These are phyloP conservation scores for Aspergillus diversus DNA, from an alignment of 495 filamentous ascomycete genomes.

Conservation along the genomic window DNA sequence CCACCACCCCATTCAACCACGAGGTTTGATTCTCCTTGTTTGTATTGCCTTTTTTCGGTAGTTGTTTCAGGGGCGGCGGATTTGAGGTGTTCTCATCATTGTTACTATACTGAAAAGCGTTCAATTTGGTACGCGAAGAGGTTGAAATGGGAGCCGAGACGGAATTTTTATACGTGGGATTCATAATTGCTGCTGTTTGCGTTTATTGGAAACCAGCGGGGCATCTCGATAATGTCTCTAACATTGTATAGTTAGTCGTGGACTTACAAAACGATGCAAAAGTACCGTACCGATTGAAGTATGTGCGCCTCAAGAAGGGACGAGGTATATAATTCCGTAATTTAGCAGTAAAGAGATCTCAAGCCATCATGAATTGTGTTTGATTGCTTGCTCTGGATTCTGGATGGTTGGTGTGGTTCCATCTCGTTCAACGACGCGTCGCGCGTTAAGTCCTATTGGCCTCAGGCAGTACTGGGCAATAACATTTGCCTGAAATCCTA, in stretches of 20 bases:
- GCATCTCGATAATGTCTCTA: slow-evolving; percentile 22
- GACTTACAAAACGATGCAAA: not conserved
- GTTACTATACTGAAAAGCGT: slow-evolving; percentile 56
- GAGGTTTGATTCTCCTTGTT: slow-evolving; percentile 46
- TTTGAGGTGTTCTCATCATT: slow-evolving; percentile 34
- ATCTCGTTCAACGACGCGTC: slow-evolving; percentile 35
- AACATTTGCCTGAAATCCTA: slow-evolving; percentile 22
- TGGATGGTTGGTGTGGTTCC: slow-evolving; percentile 10
- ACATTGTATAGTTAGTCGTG: no score
- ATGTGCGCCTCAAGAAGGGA: not conserved
- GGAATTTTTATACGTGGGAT: slow-evolving; percentile 33
- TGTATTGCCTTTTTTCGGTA: slow-evolving; percentile 28
- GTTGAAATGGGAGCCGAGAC: slow-evolving; percentile 48
- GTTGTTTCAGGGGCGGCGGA: slow-evolving; percentile 32
- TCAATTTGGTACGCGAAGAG: slow-evolving; percentile 61
- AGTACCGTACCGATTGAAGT: slow-evolving; percentile 12
- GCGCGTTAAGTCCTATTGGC: slow-evolving; percentile 38
- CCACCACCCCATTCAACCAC: slow-evolving; percentile 47
- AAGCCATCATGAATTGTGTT: not conserved
- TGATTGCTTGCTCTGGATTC: not conserved
- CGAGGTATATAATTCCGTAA: not conserved
- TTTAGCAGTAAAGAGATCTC: not conserved
- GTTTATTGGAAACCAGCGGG: slow-evolving; percentile 7
- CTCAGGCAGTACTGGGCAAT: slow-evolving; percentile 26
- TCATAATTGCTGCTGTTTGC: slow-evolving; percentile 20